Base-by-base conservation (phyloP, 352 stramenopile species). In the Elongisporangium prolatum region DNA sequence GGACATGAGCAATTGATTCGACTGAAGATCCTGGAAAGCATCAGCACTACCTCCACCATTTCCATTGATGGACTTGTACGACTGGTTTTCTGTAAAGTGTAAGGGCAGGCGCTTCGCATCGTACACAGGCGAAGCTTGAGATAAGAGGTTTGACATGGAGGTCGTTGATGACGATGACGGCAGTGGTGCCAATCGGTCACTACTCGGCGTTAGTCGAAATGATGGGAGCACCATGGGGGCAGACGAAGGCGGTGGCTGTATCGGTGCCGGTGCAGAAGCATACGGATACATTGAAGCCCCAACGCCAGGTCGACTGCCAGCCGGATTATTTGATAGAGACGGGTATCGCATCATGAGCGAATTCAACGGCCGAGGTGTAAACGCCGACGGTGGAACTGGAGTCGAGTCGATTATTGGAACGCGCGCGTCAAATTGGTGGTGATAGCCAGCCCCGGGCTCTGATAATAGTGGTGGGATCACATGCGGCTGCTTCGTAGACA, bases 1-100 rank as follows among this genome's bases (percentile, higher is more conserved):
- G 11, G 38, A 48, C 57, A 52, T 61, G 55, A 7, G 22, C 13
- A 22, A 49, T 44, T 7, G 60, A 47, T 37, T 64, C n/a, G 8
- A 59, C 11, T 44, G 34, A 44, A 44, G 34, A 44, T 44, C 34
- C 9, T 44, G 34, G 34, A 44, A 44, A 13, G 34, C 34, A 44
- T 7, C 11, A 13, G 2, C 24, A 7, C 7, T 34, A 7, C 24
- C n/a, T n/a, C n/a, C 24, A 34, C 24, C 24, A 34, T 3, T 44
- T 44, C 17, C 34, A 7, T 44, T 7, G 11, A 7, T 44, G 9
- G 34, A 17, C 34, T 44, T 44, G 34, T 44, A 44, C 10, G 34
- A 44, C 34, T 44, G 8, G 11, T 16, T 17, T 9, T 44, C 34
- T 5, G 14, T 44, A 44, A 44, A 44, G 34, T 17, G 6, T 9